Percentiles rank a stretch among this genome's conserved stretches.
These are phyloP conservation scores for Monosporascus sp. DNA, from an alignment of 2,329 filamentous ascomycete species.

Conservation along the genomic window DNA sequence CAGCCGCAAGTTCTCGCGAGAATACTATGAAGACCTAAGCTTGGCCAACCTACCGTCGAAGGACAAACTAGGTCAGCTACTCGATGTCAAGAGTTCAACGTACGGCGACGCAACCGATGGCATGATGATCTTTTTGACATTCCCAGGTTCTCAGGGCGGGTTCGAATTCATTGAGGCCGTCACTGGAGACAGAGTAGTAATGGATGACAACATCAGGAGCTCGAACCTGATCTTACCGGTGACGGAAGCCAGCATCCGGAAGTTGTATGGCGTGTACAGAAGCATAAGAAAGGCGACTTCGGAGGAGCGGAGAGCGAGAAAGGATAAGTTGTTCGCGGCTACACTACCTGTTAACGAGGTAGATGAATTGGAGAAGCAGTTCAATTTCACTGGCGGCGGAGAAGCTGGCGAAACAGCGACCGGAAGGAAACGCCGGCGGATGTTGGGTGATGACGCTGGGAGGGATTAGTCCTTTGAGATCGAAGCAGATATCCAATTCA, in stretches of 20 bases:
- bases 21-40: slow-evolving; percentile 13
- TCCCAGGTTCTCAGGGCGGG: not conserved
- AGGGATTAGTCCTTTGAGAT: not conserved
- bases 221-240: slow-evolving; percentile 8
- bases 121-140: slow-evolving; percentile 7
- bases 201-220: not conserved
- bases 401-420: not conserved
- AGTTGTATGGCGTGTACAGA: slow-evolving; percentile 10
- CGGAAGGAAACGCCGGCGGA: slow-evolving; percentile 10
- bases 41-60: slow-evolving; percentile 11
- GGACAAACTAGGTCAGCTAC: slow-evolving; percentile 12
- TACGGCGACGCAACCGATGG: slow-evolving; percentile 5
- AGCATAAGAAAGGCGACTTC: slow-evolving; percentile 9
- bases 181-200: not conserved
- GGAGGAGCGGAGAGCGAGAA: slow-evolving; percentile 8
- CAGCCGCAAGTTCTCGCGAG: slow-evolving; percentile 9
- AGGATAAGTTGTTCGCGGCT: slow-evolving; percentile 10
- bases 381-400: slow-evolving; percentile 2
- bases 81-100: slow-evolving; percentile 11
- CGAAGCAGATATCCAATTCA: too few relatives aligned
- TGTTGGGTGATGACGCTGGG: slow-evolving; percentile 8
- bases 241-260: slow-evolving; percentile 11
- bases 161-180: slow-evolving; percentile 8
- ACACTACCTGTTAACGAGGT: slow-evolving; percentile 6
- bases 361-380: slow-evolving; percentile 9